A percentile compares a stretch with the other conserved stretches of the same genome.
Conservation (phyloP, 2,329 filamentous ascomycete genomes). For the Sclerotinia subarctica region DNA sequence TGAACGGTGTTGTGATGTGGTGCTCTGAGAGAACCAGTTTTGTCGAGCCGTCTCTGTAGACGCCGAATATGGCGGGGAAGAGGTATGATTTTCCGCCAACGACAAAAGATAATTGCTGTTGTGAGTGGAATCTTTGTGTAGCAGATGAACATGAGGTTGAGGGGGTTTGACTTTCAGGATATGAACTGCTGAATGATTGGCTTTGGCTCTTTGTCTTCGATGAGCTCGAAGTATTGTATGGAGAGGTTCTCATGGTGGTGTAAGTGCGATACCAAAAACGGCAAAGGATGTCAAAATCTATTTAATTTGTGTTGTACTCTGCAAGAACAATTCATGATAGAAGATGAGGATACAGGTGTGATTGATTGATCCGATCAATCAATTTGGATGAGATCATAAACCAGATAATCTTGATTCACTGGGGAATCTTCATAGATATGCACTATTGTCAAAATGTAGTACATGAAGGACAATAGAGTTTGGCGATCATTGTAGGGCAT, state of each 20-base stretch:
- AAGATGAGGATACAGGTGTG: neutral
- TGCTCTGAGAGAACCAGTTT: neutral
- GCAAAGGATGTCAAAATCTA: neutral
- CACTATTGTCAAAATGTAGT: neutral
- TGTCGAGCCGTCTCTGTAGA: conserved; percentile 3
- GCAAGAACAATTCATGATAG: neutral
- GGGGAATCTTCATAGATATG: neutral
- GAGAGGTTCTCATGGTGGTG: neutral
- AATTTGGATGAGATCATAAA: neutral
- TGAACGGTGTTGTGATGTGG: conserved; percentile 7
- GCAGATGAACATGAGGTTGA: neutral
- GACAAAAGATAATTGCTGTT: neutral
- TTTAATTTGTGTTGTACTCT: neutral
- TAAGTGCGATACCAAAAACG: neutral
- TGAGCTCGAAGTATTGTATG: neutral
- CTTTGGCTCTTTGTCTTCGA: conserved; percentile 3
- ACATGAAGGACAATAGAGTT: neutral
- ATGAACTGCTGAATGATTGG: neutral
- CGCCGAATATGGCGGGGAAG: conserved; percentile 8
- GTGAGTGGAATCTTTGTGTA: neutral
- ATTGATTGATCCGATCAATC: neutral
- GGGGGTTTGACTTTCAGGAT: conserved; percentile 1
- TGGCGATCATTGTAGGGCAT: neutral
- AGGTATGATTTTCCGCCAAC: neutral
- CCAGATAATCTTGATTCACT: neutral